Evolutionary conservation across 805 yeast species (phyloP).

Genomic region (Saccharomyces mikatae): DNA sequence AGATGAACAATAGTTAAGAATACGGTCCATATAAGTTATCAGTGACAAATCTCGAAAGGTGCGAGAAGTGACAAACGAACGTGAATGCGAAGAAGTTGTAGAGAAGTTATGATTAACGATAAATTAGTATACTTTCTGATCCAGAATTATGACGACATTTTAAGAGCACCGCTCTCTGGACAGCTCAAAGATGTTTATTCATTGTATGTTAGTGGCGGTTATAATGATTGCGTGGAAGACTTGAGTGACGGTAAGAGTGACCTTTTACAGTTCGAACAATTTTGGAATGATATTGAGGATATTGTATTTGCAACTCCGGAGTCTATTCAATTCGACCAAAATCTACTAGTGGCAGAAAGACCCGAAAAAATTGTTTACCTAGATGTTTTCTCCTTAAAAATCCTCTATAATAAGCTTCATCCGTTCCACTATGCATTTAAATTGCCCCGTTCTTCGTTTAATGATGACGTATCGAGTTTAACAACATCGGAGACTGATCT

Average conservation of each 20-base stretch:
- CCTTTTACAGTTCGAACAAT: constrained; percentile 6
- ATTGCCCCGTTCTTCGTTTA: background rate
- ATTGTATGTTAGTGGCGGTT: constrained; percentile 6
- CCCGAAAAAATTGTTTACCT: constrained; percentile 12
- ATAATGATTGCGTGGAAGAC: background rate
- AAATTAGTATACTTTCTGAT: constrained; percentile 15
- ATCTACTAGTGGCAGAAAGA: background rate
- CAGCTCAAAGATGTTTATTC: constrained; percentile 16
- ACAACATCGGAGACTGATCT: background rate
- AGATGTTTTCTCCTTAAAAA: constrained; percentile 14
- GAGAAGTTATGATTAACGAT: constrained; percentile 3
- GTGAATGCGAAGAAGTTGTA: background rate
- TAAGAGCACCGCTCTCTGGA: constrained; percentile 22
- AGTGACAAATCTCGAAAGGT: background rate
- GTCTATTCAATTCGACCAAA: constrained; percentile 10
- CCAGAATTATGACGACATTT: constrained; percentile 17
- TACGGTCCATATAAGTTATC: background rate
- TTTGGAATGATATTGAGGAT: constrained; percentile 7
- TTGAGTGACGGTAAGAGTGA: background rate
- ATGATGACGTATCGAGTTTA: background rate
- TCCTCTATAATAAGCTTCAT: constrained; percentile 27
- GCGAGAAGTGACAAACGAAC: background rate
- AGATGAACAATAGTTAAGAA: background rate
- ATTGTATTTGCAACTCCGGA: constrained; percentile 13
- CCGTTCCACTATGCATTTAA: background rate